phyloP scores from a whole-genome alignment of 441 rosid species.

The Populus tomentosa region DNA sequence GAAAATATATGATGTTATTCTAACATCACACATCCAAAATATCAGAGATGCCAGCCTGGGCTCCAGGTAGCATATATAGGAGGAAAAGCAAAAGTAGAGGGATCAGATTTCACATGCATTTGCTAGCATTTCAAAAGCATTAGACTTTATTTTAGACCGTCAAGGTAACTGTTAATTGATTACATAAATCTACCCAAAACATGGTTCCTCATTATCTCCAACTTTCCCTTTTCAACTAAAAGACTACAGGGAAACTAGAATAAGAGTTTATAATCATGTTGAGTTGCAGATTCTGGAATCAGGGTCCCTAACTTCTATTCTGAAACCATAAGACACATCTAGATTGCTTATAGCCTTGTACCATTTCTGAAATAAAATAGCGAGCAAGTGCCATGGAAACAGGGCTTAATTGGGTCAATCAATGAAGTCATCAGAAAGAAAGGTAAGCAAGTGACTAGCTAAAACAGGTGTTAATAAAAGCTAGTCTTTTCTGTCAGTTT shows the following conservation, averaged over 20 bases:
- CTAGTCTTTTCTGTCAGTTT: background rate
- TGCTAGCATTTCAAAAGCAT: background rate
- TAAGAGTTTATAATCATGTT: background rate
- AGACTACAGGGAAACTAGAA: background rate
- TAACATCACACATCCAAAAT: background rate
- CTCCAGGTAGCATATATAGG: background rate
- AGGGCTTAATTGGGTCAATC: background rate
- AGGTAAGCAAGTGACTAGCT: background rate
- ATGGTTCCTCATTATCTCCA: background rate
- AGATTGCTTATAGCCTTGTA: background rate
- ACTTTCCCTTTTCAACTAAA: background rate
- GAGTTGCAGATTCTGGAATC: background rate
- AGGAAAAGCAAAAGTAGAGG: background rate
- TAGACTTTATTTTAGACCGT: background rate
- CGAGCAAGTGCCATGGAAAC: background rate
- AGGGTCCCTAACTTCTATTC: background rate
- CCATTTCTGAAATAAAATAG: conserved; percentile 2
- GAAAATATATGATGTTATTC: background rate
- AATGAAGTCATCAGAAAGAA: background rate
- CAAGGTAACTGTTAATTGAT: background rate
- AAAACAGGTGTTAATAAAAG: background rate
- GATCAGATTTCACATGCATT: background rate
- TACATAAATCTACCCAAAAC: background rate
- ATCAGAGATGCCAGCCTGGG: background rate
- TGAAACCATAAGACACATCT: background rate